Evolutionary conservation across 306 rosid species (phyloP), one percentile per base, ranked within the genome.

Genomic region (Chamaecrista fasciculata): DNA sequence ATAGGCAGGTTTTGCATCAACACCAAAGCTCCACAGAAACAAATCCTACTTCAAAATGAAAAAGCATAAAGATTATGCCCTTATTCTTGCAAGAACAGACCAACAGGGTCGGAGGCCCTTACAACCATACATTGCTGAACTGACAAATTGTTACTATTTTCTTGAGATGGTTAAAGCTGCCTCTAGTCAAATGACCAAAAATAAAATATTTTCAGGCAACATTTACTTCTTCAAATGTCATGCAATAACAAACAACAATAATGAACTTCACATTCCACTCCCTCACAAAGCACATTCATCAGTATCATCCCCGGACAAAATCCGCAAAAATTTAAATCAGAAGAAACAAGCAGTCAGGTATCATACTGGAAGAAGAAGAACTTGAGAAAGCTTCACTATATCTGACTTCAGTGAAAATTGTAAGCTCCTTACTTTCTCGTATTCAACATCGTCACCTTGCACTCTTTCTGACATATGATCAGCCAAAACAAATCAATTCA

Each of bases 351-450:
- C 25, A 63, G n/a, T n/a, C n/a, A n/a, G n/a, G n/a, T n/a, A n/a
- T 47, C 86, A 70, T 82, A 82, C 86, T 5, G 83, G 83, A 55
- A 82, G 80, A 53, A 1, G 29, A 62, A 82, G 80, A 78, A 74
- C 57, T 66, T 78, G 69, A 66, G 78, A 74, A 53, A 82, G 83
- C 47, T 75, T 82, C 44, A 72, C 62, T 39, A 70, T 78, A 61
- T 65, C 50, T 47, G 86, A 82, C 80, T 78, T 78, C 76, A 82
- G 73, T 23, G 26, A 66, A 74, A 66, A 76, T 53, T 74, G 80
- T 66, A 75, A 66, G 66, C 73, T 74, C 69, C 83, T 66, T 70
- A 71, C 70, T 43, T 73, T 49, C 43, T 59, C 75, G 66, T 69
- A 62, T 78, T 82, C 83, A 52, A 31, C 70, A 66, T 46, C 21